Conservation (phyloP, 768 basidiomycete species). For the Amanita phalloides region DNA sequence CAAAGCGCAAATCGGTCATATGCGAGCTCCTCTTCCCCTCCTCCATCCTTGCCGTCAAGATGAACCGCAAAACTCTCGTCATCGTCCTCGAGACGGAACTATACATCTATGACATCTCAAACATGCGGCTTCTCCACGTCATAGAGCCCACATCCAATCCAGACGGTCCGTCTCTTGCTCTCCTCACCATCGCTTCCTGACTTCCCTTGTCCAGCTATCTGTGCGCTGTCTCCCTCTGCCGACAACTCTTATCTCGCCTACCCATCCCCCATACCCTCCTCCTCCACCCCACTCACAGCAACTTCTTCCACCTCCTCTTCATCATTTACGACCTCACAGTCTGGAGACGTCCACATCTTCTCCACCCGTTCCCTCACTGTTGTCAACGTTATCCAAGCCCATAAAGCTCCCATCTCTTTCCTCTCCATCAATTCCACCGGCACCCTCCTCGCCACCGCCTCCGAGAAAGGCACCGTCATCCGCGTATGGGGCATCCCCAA, state of each 20-base stretch:
- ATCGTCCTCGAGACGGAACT: conserved; percentile 97
- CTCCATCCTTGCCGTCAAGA: conserved; percentile 92
- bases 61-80: conserved; percentile 93
- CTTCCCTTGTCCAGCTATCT: conserved; percentile 55
- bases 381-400: conserved; percentile 93
- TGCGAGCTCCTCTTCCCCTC: conserved; percentile 98
- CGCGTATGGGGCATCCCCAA: conserved; percentile 88
- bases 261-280: conserved; percentile 87
- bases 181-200: conserved; percentile 1
- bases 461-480: conserved; percentile 94
- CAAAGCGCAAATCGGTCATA: conserved; percentile 98
- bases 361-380: conserved; percentile 87
- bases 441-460: conserved; percentile 85
- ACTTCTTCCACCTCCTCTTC: conserved; percentile 15
- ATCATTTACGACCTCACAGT: conserved; percentile 16
- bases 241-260: conserved; percentile 94
- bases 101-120: conserved; percentile 98
- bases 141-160: conserved; percentile 96
- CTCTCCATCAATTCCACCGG: conserved; percentile 81
- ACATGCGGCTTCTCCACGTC: conserved; percentile 95
- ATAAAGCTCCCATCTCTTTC: conserved; percentile 87
- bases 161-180: conserved; percentile 49
- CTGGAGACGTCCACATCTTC: conserved; percentile 88
- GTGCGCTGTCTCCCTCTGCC: conserved; percentile 87
- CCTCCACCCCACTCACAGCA: conserved; percentile 46